phyloP scores from a whole-genome alignment of 495 filamentous ascomycete genomes.

The Tuber indicum region DNA sequence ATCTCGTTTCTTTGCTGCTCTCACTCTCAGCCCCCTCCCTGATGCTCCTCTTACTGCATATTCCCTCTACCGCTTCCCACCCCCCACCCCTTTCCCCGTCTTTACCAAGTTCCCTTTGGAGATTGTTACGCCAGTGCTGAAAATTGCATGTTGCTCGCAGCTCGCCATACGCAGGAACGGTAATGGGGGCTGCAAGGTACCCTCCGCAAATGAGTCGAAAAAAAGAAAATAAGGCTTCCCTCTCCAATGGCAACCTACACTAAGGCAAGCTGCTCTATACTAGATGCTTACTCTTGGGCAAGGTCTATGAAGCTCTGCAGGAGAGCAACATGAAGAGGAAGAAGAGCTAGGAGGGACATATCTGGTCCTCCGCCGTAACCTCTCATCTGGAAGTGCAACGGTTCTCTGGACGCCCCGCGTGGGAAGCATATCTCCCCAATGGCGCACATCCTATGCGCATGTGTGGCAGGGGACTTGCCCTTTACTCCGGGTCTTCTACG shows the following conservation, averaged over 20 bases:
- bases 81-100: constrained; percentile 20
- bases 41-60: not conserved
- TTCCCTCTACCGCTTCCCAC: constrained; percentile 11
- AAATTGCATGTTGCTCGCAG: constrained; percentile 36
- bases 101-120: constrained; percentile 20
- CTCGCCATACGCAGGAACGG: constrained; percentile 36
- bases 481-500: constrained; percentile 32
- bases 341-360: constrained; percentile 21
- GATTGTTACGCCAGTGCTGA: constrained; percentile 27
- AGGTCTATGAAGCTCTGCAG: constrained; percentile 18
- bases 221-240: constrained; percentile 19
- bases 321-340: not conserved
- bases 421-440: constrained; percentile 16
- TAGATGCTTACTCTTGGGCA: constrained; percentile 14
- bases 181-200: constrained; percentile 37
- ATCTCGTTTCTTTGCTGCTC: constrained; percentile 14
- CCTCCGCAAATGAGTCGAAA: constrained; percentile 24
- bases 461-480: constrained; percentile 30
- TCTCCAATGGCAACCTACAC: constrained; percentile 22
- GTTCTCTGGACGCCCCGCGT: constrained; percentile 22
- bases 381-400: constrained; percentile 20
- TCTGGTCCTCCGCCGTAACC: constrained; percentile 28
- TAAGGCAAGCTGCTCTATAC: constrained; percentile 19
- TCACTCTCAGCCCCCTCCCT: not conserved
- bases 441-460: constrained; percentile 21